Percentiles rank a stretch among this genome's conserved stretches.
Conservation (phyloP, 345 rosid genomes). For the Dimocarpus longan region DNA sequence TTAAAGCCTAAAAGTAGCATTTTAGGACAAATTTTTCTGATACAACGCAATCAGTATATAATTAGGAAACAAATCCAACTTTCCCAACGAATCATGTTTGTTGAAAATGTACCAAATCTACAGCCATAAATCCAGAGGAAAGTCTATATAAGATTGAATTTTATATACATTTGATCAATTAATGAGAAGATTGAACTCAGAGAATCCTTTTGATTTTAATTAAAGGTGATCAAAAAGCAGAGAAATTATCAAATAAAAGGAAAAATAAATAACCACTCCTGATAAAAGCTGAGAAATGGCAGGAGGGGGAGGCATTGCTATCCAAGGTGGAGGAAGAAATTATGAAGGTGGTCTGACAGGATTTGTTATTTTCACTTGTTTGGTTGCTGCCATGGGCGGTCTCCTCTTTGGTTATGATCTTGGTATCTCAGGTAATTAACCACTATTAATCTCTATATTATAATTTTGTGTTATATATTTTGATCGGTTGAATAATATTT, state of each 20-base stretch:
- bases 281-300: constrained; percentile 37
- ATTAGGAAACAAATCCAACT: neutral
- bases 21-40: neutral
- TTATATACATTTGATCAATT: too few relatives aligned
- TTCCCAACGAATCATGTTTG: neutral
- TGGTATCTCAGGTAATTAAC: constrained; percentile 65
- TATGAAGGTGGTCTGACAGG: constrained; percentile 61
- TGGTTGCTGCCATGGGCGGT: constrained; percentile 84
- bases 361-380: constrained; percentile 59
- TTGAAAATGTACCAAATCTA: neutral
- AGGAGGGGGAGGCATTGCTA: constrained; percentile 48
- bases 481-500: neutral
- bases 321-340: constrained; percentile 31
- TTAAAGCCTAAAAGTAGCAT: neutral
- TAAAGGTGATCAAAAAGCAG: too few relatives aligned
- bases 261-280: too few relatives aligned
- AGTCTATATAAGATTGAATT: too few relatives aligned
- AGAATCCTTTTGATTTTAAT: neutral
- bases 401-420: constrained; percentile 83
- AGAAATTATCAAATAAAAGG: neutral
- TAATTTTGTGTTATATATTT: neutral
- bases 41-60: neutral
- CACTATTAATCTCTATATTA: neutral
- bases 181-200: too few relatives aligned
- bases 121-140: too few relatives aligned